Percentiles rank a stretch among this genome's conserved stretches.
Evolutionary conservation across 2,329 filamentous ascomycete species (phyloP).

Genomic region (Verruconis gallopava): DNA sequence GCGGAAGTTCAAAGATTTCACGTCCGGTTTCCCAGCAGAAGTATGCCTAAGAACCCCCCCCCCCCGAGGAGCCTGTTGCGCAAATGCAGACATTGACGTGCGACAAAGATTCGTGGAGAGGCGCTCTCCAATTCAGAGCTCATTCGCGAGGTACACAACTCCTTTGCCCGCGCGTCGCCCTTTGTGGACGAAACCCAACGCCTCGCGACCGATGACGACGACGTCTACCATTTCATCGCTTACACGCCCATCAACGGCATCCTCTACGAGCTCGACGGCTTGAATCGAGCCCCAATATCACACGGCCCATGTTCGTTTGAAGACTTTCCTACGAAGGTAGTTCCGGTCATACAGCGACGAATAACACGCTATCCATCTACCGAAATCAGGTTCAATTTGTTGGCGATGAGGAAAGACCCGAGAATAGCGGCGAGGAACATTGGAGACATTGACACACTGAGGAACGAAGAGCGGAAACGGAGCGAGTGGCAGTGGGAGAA

Average conservation of each 20-base stretch:
- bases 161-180: conserved; percentile 75
- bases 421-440: conserved; percentile 64
- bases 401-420: conserved; percentile 82
- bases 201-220: conserved; percentile 59
- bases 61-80: not conserved
- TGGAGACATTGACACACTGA: conserved; percentile 67
- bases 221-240: conserved; percentile 95
- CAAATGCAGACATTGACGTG: too few species aligned
- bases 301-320: conserved; percentile 63
- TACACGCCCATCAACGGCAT: conserved; percentile 70
- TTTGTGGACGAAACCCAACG: conserved; percentile 85
- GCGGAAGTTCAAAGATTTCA: conserved; percentile 75
- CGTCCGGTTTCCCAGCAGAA: conserved; percentile 60
- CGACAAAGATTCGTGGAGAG: conserved; percentile 60
- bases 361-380: conserved; percentile 72
- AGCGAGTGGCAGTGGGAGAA: conserved; percentile 91
- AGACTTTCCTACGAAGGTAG: conserved; percentile 67
- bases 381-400: conserved; percentile 91
- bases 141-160: conserved; percentile 63
- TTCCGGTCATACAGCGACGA: conserved; percentile 73
- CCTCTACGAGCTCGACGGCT: conserved; percentile 88
- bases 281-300: conserved; percentile 83
- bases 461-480: conserved; percentile 71
- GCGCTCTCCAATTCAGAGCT: conserved; percentile 53
- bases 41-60: too few species aligned